Base-by-base conservation (phyloP, 768 basidiomycete genomes). In the Pulveroboletus sp. region DNA sequence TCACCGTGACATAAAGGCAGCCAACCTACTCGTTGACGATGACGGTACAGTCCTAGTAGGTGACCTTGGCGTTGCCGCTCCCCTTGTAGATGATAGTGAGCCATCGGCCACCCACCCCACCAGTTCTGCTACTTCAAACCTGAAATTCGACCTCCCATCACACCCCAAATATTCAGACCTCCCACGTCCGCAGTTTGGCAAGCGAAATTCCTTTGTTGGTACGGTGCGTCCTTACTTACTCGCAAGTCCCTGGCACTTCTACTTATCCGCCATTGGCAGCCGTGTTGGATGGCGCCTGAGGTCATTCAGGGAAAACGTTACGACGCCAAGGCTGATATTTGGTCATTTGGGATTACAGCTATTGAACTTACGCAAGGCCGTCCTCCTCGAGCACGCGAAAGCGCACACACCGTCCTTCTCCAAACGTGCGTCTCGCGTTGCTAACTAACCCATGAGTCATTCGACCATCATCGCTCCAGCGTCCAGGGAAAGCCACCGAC, bases 201-300 rank as follows among this genome's bases (percentile, higher is more conserved):
- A 89, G 62, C 80, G 93, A 49, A 89, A 86, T 63, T 89, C 86
- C 9, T 96, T 96, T 62, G 94, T 96, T 12, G 94, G 94, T 43
- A 96, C 93, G 24, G 86, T 87, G 50, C 44, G 82, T 68, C 10
- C 26, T 41, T 28, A 5, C 39, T 54, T 43, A 32, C 36, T 18
- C 31, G 9, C 28, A 6, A 35, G 5, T 6, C 15, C 35, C 43
- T 35, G 9, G 11, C 43, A 37, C 3, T 3, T 47, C 43, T 35
- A 57, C 43, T 55, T 39, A 49, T 17, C 21, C 15, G 17, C 27
- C 28, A 42, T 43, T 35, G 42, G 32, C 50, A 84, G 82, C 94
- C 94, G 1, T 91, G 89, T 64, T 96, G 91, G 91, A 97, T 96
- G 93, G 91, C 94, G 0, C 94, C 94, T 2, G 94, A 97, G 59